phyloP scores from a whole-genome alignment of 345 rosid species.

The Brassica rapa region DNA sequence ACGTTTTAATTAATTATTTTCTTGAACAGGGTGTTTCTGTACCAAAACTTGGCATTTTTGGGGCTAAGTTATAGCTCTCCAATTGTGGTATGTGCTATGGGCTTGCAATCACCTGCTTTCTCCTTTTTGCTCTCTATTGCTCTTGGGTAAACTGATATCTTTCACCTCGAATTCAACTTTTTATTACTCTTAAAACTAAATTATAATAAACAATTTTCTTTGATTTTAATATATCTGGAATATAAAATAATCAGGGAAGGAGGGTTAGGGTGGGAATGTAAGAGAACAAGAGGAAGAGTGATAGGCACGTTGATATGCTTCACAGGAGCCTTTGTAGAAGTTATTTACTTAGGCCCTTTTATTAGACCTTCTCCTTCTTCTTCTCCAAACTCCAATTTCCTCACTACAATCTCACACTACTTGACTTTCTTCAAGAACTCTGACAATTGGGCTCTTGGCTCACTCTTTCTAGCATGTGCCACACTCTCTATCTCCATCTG shows the following conservation, averaged over 20 bases:
- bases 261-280: conserved; percentile 50
- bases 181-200: not conserved
- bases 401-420: conserved; percentile 38
- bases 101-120: conserved; percentile 64
- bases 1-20: not conserved
- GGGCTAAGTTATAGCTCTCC: conserved; percentile 76
- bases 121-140: conserved; percentile 62
- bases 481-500: conserved; percentile 59
- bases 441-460: conserved; percentile 73
- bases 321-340: conserved; percentile 56
- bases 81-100: conserved; percentile 79
- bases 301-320: conserved; percentile 61
- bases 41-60: conserved; percentile 65
- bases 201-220: not conserved
- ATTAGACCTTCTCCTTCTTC: conserved; percentile 45
- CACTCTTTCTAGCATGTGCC: conserved; percentile 66
- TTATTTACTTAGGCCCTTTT: conserved; percentile 60
- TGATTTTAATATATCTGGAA: not conserved
- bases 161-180: not conserved
- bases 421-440: conserved; percentile 55
- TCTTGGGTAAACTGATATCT: conserved; percentile 50
- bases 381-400: conserved; percentile 39
- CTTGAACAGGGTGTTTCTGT: conserved; percentile 53
- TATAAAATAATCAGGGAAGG: conserved; percentile 40
- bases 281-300: conserved; percentile 47